Evolutionary conservation across 768 basidiomycete species (phyloP).

Genomic region (Obba rivulosa): DNA sequence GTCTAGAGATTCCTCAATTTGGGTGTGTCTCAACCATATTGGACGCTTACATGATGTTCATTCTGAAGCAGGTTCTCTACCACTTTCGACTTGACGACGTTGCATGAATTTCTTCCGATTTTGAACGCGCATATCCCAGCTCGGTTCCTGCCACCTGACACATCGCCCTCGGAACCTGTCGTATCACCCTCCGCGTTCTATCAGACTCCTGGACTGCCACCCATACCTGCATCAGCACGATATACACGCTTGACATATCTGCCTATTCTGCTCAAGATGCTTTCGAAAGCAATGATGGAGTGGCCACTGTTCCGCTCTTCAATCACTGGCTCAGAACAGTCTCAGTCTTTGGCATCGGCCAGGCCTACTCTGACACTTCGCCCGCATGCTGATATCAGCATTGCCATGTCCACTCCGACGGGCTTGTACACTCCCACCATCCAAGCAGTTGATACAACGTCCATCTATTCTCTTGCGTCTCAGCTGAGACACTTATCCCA

Average conservation of each 20-base stretch:
- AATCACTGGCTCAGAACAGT: conserved; percentile 36
- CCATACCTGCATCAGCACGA: conserved; percentile 46
- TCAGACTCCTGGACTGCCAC: conserved; percentile 33
- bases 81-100: conserved; percentile 65
- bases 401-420: conserved; percentile 76
- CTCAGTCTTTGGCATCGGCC: conserved; percentile 8
- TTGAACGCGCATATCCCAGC: conserved; percentile 68
- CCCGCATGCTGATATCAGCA: conserved; percentile 64
- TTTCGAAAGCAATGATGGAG: conserved; percentile 72
- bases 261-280: conserved; percentile 78
- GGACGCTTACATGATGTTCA: conserved; percentile 4
- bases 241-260: conserved; percentile 74
- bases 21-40: conserved; percentile 38
- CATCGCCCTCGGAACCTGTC: conserved; percentile 26
- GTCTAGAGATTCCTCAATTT: conserved; percentile 82
- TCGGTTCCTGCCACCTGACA: conserved; percentile 41
- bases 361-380: conserved; percentile 73
- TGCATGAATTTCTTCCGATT: conserved; percentile 56
- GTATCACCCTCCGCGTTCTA: conserved; percentile 37
- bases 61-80: conserved; percentile 55
- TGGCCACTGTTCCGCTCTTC: conserved; percentile 83
- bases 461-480: conserved; percentile 58
- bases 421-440: conserved; percentile 83
- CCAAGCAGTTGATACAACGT: conserved; percentile 43
- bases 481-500: conserved; percentile 54